These are phyloP conservation scores for Neospermospora avenae DNA, from an alignment of 2,329 filamentous ascomycete species.

Conservation along the genomic window DNA sequence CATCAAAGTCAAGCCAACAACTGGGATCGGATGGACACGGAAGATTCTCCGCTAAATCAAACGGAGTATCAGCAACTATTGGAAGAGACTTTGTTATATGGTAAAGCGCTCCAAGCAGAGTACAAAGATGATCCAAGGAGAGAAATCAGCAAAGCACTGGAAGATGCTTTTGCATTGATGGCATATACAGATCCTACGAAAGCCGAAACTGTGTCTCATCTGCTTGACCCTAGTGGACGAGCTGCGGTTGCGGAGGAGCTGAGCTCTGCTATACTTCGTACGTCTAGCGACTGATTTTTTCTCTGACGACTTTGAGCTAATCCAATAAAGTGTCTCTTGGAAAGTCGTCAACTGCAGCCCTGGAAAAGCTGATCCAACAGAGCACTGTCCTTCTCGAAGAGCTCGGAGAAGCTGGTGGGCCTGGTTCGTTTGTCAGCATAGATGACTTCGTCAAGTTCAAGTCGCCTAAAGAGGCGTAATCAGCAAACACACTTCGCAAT, in stretches of 20 bases:
- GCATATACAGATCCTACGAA: slow-evolving; percentile 80
- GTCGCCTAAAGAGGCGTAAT: background rate
- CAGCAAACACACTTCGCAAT: background rate
- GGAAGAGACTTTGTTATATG: slow-evolving; percentile 71
- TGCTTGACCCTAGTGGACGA: slow-evolving; percentile 73
- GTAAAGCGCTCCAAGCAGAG: slow-evolving; percentile 72
- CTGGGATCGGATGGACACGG: slow-evolving; percentile 53
- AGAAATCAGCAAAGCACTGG: slow-evolving; percentile 69
- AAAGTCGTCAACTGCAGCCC: slow-evolving; percentile 79
- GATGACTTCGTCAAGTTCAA: slow-evolving; percentile 42
- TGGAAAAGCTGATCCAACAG: slow-evolving; percentile 84
- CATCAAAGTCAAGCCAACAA: slow-evolving; percentile 42
- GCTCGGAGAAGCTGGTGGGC: slow-evolving; percentile 72
- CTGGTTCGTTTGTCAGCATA: slow-evolving; percentile 79
- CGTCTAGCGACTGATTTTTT: slow-evolving; percentile 7
- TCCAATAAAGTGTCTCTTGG: slow-evolving; percentile 71
- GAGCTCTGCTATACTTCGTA: slow-evolving; percentile 82
- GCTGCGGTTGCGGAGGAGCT: slow-evolving; percentile 85
- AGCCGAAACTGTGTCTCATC: slow-evolving; percentile 69
- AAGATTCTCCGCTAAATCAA: slow-evolving; percentile 33
- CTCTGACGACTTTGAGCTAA: slow-evolving; percentile 26
- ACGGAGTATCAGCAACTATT: slow-evolving; percentile 48
- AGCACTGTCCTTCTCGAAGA: slow-evolving; percentile 83
- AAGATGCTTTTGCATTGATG: slow-evolving; percentile 83
- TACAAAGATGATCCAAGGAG: slow-evolving; percentile 69